A percentile compares a stretch with the other conserved stretches of the same genome.
Evolutionary conservation across 148 eudicot species (phyloP).

Genomic region (Persicaria maculosa): DNA sequence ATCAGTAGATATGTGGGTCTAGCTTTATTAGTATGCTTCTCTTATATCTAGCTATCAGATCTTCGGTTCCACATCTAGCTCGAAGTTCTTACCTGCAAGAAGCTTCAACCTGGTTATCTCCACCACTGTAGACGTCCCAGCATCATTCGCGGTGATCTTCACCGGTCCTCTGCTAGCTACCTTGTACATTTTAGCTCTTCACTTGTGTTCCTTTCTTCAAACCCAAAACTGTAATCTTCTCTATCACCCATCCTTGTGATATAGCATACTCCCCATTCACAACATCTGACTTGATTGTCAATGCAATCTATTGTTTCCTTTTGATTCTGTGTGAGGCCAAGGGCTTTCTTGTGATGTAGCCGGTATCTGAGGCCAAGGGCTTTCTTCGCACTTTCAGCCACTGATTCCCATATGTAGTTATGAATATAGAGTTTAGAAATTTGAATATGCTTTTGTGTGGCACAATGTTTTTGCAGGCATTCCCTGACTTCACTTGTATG

Average conservation of each 20-base stretch:
- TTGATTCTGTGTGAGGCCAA: slow-evolving; percentile 25
- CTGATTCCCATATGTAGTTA: slow-evolving; percentile 56
- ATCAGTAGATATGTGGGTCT: background rate
- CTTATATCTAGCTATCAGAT: background rate
- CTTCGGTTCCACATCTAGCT: background rate
- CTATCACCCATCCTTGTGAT: slow-evolving; percentile 32
- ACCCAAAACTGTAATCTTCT: slow-evolving; percentile 39
- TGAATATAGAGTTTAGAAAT: too few relatives aligned
- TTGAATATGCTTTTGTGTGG: too few relatives aligned
- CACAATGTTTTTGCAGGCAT: too few relatives aligned
- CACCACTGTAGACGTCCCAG: background rate
- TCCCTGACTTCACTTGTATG: too few relatives aligned
- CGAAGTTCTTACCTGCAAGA: background rate
- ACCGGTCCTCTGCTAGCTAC: slow-evolving; percentile 10
- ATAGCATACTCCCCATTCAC: slow-evolving; percentile 29
- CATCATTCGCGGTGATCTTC: slow-evolving; percentile 4
- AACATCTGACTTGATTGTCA: slow-evolving; percentile 24
- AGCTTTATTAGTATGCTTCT: slow-evolving; percentile 3
- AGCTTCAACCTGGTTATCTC: background rate
- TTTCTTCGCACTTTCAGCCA: slow-evolving; percentile 36
- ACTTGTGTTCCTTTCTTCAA: slow-evolving; percentile 22
- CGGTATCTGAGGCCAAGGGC: slow-evolving; percentile 42
- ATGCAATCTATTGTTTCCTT: background rate
- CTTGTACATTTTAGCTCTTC: slow-evolving; percentile 15
- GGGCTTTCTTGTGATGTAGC: slow-evolving; percentile 31